Percentiles rank a stretch among this genome's conserved stretches.
Conservation (phyloP, 805 yeast species). For the Candida boidinii region DNA sequence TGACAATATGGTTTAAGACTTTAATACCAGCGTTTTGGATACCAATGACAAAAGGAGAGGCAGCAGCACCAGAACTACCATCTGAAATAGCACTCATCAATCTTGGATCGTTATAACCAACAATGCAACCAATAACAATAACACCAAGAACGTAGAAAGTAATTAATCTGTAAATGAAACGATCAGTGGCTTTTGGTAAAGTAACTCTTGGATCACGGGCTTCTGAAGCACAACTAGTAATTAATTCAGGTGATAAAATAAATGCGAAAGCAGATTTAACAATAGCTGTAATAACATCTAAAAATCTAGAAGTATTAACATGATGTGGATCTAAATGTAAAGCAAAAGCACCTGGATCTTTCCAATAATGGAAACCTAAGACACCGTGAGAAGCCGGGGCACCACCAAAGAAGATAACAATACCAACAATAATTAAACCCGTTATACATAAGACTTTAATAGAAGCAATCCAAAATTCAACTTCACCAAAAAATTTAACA, state of each 20-base stretch:
- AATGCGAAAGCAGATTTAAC: constrained; percentile 62
- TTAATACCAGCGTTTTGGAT: constrained; percentile 52
- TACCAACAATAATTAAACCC: constrained; percentile 48
- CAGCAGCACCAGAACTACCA: constrained; percentile 44
- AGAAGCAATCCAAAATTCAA: constrained; percentile 59
- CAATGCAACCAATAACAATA: constrained; percentile 52
- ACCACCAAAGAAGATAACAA: constrained; percentile 56
- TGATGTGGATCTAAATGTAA: constrained; percentile 37
- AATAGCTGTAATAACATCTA: constrained; percentile 54
- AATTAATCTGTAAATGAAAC: constrained; percentile 54
- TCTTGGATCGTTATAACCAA: constrained; percentile 40
- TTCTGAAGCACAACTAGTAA: constrained; percentile 52
- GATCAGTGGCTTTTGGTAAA: constrained; percentile 52
- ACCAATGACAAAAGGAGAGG: constrained; percentile 61
- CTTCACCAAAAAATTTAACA: constrained; percentile 30
- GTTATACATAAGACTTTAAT: constrained; percentile 57
- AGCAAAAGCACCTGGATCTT: constrained; percentile 35
- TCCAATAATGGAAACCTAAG: constrained; percentile 64
- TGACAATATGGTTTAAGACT: constrained; percentile 52
- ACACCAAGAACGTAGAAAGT: constrained; percentile 52
- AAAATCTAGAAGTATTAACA: constrained; percentile 42
- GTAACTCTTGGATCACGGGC: constrained; percentile 49
- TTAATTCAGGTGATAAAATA: constrained; percentile 54
- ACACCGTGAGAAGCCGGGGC: constrained; percentile 45
- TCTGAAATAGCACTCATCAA: constrained; percentile 33